Evolutionary conservation across 805 yeast species (phyloP).

Genomic region (Candida morakotiae): DNA sequence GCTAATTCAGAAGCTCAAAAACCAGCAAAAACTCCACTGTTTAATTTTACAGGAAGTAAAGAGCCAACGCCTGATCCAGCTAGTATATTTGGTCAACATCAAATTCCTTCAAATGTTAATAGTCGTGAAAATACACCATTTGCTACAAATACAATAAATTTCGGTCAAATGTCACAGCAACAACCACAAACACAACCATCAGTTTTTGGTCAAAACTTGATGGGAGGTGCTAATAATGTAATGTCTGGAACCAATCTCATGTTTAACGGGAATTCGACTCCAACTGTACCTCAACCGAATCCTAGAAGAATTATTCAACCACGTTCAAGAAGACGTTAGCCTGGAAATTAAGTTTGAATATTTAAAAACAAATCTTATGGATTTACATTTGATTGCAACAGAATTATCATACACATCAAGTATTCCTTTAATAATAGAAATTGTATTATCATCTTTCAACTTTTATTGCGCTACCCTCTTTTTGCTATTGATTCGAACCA

Average conservation of each 20-base stretch:
- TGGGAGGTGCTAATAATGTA: neutral
- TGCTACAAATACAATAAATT: neutral
- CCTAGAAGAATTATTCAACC: conserved; percentile 8
- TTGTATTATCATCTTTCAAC: no score
- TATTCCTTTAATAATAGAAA: no score
- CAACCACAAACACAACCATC: conserved; percentile 5
- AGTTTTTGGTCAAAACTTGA: neutral
- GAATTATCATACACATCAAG: no score
- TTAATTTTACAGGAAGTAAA: conserved; percentile 21
- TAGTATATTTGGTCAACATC: conserved; percentile 20
- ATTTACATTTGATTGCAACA: no score
- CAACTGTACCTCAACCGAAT: conserved; percentile 5
- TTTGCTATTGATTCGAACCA: conserved; percentile 7
- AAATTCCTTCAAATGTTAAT: neutral
- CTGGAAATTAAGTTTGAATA: no score
- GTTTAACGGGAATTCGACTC: conserved; percentile 9
- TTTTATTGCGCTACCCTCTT: no score
- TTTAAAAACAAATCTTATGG: no score
- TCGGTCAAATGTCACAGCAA: neutral
- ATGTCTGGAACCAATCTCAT: conserved; percentile 6
- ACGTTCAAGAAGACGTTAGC: conserved; percentile 7
- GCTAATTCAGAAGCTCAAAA: neutral
- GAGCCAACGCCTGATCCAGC: conserved; percentile 32
- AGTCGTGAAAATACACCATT: conserved; percentile 6
- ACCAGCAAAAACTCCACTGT: conserved; percentile 7